phyloP scores from a whole-genome alignment of 1,139 yeast genomes.

The Wickerhamomyces sp. region DNA sequence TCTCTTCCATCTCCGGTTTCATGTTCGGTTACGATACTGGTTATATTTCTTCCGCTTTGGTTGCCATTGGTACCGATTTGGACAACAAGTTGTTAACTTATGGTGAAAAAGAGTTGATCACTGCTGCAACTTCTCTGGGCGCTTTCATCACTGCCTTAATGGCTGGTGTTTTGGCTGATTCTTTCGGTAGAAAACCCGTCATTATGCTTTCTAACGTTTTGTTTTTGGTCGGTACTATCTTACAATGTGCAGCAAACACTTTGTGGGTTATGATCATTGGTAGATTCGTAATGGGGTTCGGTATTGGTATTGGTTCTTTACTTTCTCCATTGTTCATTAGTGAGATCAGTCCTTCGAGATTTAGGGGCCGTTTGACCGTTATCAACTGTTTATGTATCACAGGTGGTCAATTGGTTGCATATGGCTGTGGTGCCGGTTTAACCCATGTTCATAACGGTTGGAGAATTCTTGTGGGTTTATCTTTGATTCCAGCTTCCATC shows the following conservation, averaged over 20 bases:
- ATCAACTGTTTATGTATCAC: slow-evolving; percentile 47
- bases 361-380: slow-evolving; percentile 78
- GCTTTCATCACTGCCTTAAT: slow-evolving; percentile 73
- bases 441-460: slow-evolving; percentile 74
- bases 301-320: slow-evolving; percentile 90
- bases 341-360: slow-evolving; percentile 88
- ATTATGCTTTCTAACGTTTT: slow-evolving; percentile 74
- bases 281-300: slow-evolving; percentile 89
- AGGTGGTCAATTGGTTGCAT: slow-evolving; percentile 89
- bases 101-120: slow-evolving; percentile 82
- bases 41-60: slow-evolving; percentile 87
- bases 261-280: slow-evolving; percentile 94
- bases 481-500: slow-evolving; percentile 78
- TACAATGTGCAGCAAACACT: slow-evolving; percentile 73
- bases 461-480: slow-evolving; percentile 87
- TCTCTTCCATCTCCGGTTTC: slow-evolving; percentile 89
- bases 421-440: slow-evolving; percentile 89
- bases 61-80: slow-evolving; percentile 74
- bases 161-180: slow-evolving; percentile 79
- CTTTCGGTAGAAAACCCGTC: slow-evolving; percentile 76
- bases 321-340: slow-evolving; percentile 87
- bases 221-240: slow-evolving; percentile 75
- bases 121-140: slow-evolving; percentile 94
- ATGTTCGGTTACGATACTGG: slow-evolving; percentile 98
- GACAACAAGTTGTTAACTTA: slow-evolving; percentile 48